Evolutionary conservation across 2,329 filamentous ascomycete genomes (phyloP).

Genomic region (Golovinomyces cichoracearum): DNA sequence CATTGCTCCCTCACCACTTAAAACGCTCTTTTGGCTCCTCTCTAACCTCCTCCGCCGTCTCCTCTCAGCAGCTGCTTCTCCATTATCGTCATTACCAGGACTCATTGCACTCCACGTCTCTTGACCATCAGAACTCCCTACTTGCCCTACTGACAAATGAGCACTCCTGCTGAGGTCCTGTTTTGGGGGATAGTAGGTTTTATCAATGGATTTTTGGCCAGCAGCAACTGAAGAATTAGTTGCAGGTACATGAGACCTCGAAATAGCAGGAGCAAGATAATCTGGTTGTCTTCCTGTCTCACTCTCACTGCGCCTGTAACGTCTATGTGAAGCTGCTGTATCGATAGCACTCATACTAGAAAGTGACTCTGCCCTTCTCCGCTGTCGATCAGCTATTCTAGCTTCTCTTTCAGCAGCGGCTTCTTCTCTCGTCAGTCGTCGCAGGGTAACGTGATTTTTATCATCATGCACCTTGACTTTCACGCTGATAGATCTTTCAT

Average conservation of each 20-base stretch:
- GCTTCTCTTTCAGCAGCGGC: conserved; percentile 18
- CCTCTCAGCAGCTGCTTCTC: conserved; percentile 22
- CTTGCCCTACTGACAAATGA: conserved; percentile 5
- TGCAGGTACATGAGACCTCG: conserved; percentile 15
- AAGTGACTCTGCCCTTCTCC: conserved; percentile 23
- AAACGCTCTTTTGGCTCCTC: conserved; percentile 15
- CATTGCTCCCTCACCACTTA: background rate
- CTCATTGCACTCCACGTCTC: conserved; percentile 15
- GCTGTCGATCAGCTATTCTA: conserved; percentile 15
- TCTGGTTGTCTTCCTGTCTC: conserved; percentile 17
- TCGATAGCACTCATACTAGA: conserved; percentile 33
- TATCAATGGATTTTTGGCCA: conserved; percentile 28
- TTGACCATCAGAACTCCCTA: conserved; percentile 12
- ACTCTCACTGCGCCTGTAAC: conserved; percentile 30
- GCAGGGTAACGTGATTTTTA: conserved; percentile 33
- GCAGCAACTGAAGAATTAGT: conserved; percentile 31
- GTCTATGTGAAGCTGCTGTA: conserved; percentile 20
- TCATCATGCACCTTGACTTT: conserved; percentile 36
- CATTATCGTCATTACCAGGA: conserved; percentile 14
- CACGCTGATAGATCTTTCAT: conserved; percentile 27
- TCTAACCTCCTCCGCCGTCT: conserved; percentile 30
- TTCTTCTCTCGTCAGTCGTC: conserved; percentile 35
- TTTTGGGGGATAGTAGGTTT: conserved; percentile 26
- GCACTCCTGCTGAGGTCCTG: conserved; percentile 2
- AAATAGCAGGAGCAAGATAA: conserved; percentile 2